These are phyloP conservation scores for Curvularia sp. DNA, from an alignment of 2,329 filamentous ascomycete species.

Conservation along the genomic window DNA sequence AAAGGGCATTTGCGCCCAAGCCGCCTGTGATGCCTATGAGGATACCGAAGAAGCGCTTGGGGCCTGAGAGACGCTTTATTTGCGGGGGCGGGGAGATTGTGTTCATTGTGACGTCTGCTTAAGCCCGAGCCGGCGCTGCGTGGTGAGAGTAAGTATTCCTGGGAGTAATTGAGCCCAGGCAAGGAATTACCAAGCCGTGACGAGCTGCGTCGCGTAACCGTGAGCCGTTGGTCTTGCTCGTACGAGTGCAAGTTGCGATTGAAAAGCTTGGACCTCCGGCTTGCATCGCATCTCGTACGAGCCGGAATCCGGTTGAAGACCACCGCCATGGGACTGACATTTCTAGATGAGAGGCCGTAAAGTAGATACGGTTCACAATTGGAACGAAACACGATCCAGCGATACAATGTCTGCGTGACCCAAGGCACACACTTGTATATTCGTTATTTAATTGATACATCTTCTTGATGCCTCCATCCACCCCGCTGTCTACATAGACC, in stretches of 20 bases:
- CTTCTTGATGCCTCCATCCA: neutral
- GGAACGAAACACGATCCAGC: neutral
- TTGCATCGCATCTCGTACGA: conserved; percentile 19
- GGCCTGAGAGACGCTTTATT: conserved; percentile 40
- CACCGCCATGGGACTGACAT: neutral
- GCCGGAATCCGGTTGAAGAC: conserved; percentile 16
- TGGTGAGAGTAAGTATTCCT: neutral
- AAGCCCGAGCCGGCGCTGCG: neutral
- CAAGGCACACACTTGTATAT: neutral
- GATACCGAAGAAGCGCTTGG: conserved; percentile 43
- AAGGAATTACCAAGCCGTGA: neutral
- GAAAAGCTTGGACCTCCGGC: conserved; percentile 26
- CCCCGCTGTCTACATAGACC: neutral
- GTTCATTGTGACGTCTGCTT: conserved; percentile 37
- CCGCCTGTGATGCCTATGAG: conserved; percentile 44
- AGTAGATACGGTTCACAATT: neutral
- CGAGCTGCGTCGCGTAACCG: neutral
- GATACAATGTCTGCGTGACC: neutral
- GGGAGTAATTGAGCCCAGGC: neutral
- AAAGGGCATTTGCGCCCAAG: conserved; percentile 36
- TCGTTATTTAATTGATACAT: neutral
- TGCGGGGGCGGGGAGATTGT: conserved; percentile 45
- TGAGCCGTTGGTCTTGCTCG: conserved; percentile 6
- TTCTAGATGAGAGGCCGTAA: neutral
- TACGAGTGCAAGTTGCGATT: conserved; percentile 14